Evolutionary conservation across 2,329 filamentous ascomycete genomes (phyloP).

Genomic region (Cladosporium sp.): DNA sequence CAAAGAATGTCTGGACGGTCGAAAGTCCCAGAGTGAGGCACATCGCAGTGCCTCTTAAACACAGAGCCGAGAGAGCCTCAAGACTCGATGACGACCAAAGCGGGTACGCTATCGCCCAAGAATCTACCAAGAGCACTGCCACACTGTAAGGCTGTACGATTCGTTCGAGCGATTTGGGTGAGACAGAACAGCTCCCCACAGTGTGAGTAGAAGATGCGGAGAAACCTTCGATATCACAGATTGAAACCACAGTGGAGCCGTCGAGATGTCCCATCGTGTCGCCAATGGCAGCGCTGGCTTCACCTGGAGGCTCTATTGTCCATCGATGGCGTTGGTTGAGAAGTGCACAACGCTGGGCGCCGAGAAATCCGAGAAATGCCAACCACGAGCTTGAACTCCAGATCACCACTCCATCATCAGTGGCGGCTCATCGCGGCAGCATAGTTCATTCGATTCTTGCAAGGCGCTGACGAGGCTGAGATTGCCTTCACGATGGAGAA

Average conservation of each 20-base stretch:
- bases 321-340: conserved; percentile 5
- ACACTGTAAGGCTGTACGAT: conserved; percentile 1
- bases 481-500: background rate
- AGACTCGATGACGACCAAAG: conserved; percentile 2
- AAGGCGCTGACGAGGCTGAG: conserved; percentile 4
- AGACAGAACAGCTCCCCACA: conserved; percentile 5
- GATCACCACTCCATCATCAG: conserved; percentile 1
- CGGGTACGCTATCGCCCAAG: background rate
- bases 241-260: background rate
- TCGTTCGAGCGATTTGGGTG: background rate
- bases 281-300: background rate
- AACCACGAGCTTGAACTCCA: conserved; percentile 7
- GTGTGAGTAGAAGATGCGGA: background rate
- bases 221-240: background rate
- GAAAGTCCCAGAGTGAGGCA: background rate
- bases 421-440: background rate
- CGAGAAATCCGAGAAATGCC: background rate
- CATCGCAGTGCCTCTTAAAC: conserved; percentile 8
- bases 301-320: conserved; percentile 11
- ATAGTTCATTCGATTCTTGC: background rate
- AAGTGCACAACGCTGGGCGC: conserved; percentile 1
- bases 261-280: background rate
- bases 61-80: background rate
- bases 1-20: background rate
- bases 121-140: conserved; percentile 13